Evolutionary conservation across 805 yeast species (phyloP).

Genomic region (Candida sanyiensis): DNA sequence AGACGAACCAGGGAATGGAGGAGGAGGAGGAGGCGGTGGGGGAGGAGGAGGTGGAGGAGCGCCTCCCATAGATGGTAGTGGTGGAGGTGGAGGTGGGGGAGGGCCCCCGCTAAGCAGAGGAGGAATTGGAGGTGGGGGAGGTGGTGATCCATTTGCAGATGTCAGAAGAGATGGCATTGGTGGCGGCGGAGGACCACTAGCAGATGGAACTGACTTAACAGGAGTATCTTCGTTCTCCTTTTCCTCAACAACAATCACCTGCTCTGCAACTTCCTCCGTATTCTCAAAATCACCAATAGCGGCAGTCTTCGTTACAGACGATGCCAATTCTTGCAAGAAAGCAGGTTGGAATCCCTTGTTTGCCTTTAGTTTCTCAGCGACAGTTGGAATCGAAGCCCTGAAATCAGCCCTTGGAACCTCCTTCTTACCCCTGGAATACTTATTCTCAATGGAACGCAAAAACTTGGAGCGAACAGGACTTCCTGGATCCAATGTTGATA

Average conservation of each 20-base stretch:
- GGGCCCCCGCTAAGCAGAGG: slow-evolving; percentile 9
- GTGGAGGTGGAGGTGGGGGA: slow-evolving; percentile 26
- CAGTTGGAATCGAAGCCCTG: slow-evolving; percentile 17
- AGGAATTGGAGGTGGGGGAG: slow-evolving; percentile 29
- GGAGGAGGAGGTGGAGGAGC: slow-evolving; percentile 28
- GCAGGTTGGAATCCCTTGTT: slow-evolving; percentile 38
- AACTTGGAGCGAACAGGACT: slow-evolving; percentile 2
- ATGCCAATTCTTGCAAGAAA: slow-evolving; percentile 47
- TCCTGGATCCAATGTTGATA: slow-evolving; percentile 12
- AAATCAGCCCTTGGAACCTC: slow-evolving; percentile 19
- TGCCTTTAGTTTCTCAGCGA: slow-evolving; percentile 27
- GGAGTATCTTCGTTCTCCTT: slow-evolving; percentile 9
- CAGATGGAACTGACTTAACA: slow-evolving; percentile 11
- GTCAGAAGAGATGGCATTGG: slow-evolving; percentile 1
- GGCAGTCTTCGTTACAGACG: slow-evolving; percentile 41
- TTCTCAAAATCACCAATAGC: slow-evolving; percentile 11
- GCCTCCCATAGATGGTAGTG: slow-evolving; percentile 30
- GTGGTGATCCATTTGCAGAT: slow-evolving; percentile 20
- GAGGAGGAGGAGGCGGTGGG: slow-evolving; percentile 31
- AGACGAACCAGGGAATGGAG: slow-evolving; percentile 22
- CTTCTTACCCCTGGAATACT: slow-evolving; percentile 41
- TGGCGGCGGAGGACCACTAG: slow-evolving; percentile 24
- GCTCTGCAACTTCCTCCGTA: background rate
- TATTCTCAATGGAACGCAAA: slow-evolving; percentile 32
- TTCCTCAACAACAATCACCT: slow-evolving; percentile 6